Base-by-base conservation (phyloP, 2,329 filamentous ascomycete genomes). In the Aspergillus phoenicis region DNA sequence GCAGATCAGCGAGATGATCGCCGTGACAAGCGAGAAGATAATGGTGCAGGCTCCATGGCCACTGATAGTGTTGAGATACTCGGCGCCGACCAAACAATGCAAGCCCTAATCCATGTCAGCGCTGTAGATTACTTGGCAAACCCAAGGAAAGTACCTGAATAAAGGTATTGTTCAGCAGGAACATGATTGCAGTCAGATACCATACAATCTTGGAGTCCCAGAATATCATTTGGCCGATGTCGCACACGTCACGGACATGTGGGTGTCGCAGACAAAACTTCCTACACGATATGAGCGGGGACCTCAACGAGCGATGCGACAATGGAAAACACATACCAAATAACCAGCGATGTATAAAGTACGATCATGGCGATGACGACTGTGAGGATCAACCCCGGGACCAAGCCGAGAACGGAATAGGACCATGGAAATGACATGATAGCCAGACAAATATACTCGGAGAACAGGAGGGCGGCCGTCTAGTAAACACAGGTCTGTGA, bases 381-480 rank as follows among this genome's bases (percentile, higher is more conserved):
- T 0, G 93, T 97, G 72, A 96, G 74, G 63, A 97, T 94, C 57
- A 97, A 76, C 24, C 91, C 93, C 0, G 93, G 93, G 0, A 97
- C 91, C 15, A 97, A 84, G 7, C 93, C 93, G 7, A 97, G 85
- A 28, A 94, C 81, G 47, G 91, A 91, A 77, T 97, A 97, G 0
- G 92, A 96, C 84, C 91, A 96, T 0, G 93, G 93, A 68, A 97
- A 97, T 54, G 91, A 96, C 93, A 97, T 97, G 73, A 97, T 97
- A 22, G 85, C 85, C 77, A 97, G 80, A 75, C 92, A 96, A 62
- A 97, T 97, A 75, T 97, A 97, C 81, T 97, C 93, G 54, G 91
- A 95, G 78, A 97, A 97, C 55, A 97, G 86, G 68, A 97, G 77
- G 1, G 89, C 92, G 0, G 93, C 92, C 57, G 93, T 97, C 89